Base-by-base conservation (phyloP, 495 filamentous ascomycete species). In the Penicillium longicatenatum region DNA sequence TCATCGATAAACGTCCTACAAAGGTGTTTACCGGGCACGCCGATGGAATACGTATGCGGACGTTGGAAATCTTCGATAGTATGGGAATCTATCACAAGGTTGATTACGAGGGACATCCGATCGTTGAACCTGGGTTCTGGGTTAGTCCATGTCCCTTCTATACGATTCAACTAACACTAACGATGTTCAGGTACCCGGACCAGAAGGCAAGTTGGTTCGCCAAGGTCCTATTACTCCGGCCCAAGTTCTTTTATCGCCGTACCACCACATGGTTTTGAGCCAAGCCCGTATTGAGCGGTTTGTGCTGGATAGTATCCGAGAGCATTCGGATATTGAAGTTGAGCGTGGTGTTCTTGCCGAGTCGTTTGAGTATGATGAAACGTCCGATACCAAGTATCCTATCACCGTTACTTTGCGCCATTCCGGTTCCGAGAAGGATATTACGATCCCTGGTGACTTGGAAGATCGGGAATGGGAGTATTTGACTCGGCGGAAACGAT, bases 21-120 rank as follows among this genome's bases (percentile, higher is more conserved):
- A 81, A 80, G 56, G 73, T 83, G 14, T 78, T 76, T 60, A 78
- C 71, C 16, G 84, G 85, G 2, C 85, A 87, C 62, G 85, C 85
- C 7, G 86, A 89, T 65, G 85, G 86, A 10, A 64, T 86, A 19
- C 73, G 81, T 58, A 67, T 72, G 30, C 78, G 86, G n/a, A 86
- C 77, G 5, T 62, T 86, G 14, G 86, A 89, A 65, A 81, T 88
- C 14, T 83, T 89, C 22, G 86, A 90, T 52, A 84, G 82, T 54
- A 84, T 89, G 61, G 86, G 84, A 6, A 81, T 89, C 53, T 81
- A 73, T 3, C 81, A 89, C 54, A 75, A 81, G 16, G 80, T 79
- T 7, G 81, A 78, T 74, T 82, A 85, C 41, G 87, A 89, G 58
- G 75, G 77, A 9, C 80, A 84, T 63, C 76, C 83, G 54, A 78